Percentiles rank a stretch among this genome's conserved stretches.
Evolutionary conservation across 2,329 filamentous ascomycete species (phyloP).

Genomic region (Arthrobotrys conoides): DNA sequence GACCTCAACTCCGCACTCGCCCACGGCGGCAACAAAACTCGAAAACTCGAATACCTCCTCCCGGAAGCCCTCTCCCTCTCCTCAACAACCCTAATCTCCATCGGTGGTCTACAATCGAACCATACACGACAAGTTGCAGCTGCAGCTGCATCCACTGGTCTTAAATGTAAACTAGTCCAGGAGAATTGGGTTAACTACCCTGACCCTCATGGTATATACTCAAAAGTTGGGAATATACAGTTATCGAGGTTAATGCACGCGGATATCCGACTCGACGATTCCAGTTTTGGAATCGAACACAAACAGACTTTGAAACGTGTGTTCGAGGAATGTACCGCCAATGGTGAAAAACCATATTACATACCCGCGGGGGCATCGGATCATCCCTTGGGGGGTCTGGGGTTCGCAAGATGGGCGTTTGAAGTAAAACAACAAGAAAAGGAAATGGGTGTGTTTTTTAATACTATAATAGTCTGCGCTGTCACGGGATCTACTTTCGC

Average conservation of each 20-base stretch:
- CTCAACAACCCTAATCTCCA: constrained; percentile 76
- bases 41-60: constrained; percentile 79
- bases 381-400: constrained; percentile 78
- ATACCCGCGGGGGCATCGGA: constrained; percentile 80
- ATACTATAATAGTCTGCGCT: constrained; percentile 77
- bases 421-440: constrained; percentile 77
- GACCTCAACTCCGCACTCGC: constrained; percentile 79
- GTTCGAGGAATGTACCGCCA: constrained; percentile 70
- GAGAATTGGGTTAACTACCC: constrained; percentile 78
- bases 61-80: constrained; percentile 74
- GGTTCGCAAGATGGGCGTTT: constrained; percentile 79
- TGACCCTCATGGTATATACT: constrained; percentile 71
- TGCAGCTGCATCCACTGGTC: constrained; percentile 67
- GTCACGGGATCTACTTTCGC: constrained; percentile 80
- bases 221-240: constrained; percentile 79
- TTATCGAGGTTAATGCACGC: constrained; percentile 78
- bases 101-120: constrained; percentile 79
- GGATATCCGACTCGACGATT: constrained; percentile 72
- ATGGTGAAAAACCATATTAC: constrained; percentile 77
- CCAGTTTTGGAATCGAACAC: constrained; percentile 78
- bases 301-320: constrained; percentile 74
- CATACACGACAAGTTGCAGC: constrained; percentile 78
- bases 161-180: constrained; percentile 70
- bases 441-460: constrained; percentile 76
- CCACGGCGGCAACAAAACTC: constrained; percentile 78